Percentiles rank a stretch among this genome's conserved stretches.
These are phyloP conservation scores for Phlebopus sp. DNA, from an alignment of 1,284 basidiomycete genomes.

Conservation along the genomic window DNA sequence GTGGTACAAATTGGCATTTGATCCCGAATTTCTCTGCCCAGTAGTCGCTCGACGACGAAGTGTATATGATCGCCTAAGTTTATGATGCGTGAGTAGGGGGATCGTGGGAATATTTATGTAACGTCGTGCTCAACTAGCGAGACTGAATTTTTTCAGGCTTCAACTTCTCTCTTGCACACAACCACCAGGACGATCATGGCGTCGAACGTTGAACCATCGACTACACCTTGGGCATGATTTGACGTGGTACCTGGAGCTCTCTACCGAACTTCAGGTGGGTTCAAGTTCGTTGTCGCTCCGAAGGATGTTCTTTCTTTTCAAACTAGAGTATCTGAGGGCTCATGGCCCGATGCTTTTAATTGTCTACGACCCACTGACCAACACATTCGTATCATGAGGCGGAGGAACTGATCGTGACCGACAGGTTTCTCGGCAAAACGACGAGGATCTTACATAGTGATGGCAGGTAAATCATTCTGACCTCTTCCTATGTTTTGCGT, in stretches of 20 bases:
- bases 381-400: slow-evolving; percentile 10
- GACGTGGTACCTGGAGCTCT: not conserved
- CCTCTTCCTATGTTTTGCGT: slow-evolving; percentile 19
- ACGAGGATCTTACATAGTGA: not conserved
- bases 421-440: not conserved
- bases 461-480: slow-evolving; percentile 3
- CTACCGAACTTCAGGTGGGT: not conserved
- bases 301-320: slow-evolving; percentile 64
- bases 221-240: not conserved
- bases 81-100: not conserved
- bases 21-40: not conserved
- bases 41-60: too few species aligned
- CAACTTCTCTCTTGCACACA: too few species aligned
- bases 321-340: slow-evolving; percentile 82
- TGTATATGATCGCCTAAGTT: too few species aligned
- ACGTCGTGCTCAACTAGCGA: not conserved
- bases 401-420: slow-evolving; percentile 3
- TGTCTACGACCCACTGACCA: slow-evolving; percentile 56
- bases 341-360: slow-evolving; percentile 57
- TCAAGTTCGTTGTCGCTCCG: slow-evolving; percentile 5
- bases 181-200: too few species aligned
- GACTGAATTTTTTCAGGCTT: not conserved
- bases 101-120: slow-evolving; percentile 12
- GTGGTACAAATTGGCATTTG: slow-evolving; percentile 81
- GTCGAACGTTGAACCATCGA: too few species aligned